Conservation (phyloP, 768 basidiomycete species). For the Mrakia hoshinonis region DNA sequence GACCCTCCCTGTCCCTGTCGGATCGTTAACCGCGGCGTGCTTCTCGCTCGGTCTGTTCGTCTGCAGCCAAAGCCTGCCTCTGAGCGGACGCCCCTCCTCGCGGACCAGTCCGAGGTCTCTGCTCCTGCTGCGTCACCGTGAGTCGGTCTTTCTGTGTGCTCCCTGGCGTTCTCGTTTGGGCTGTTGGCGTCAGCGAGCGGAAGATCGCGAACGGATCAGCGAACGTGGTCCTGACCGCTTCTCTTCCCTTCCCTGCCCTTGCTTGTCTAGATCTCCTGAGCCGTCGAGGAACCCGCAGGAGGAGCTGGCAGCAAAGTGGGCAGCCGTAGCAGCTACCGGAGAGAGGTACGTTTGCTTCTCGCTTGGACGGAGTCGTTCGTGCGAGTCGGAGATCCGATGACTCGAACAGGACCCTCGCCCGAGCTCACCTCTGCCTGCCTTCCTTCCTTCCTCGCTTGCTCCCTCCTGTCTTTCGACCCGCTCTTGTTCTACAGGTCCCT, state of each 20-base stretch:
- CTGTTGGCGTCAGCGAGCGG: neutral
- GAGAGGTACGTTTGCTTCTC: neutral
- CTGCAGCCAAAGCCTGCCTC: neutral
- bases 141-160: neutral
- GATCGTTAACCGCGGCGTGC: neutral
- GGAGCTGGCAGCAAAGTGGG: slow-evolving; percentile 5
- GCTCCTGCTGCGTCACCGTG: neutral
- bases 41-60: neutral
- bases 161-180: too few relatives aligned
- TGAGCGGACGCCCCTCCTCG: slow-evolving; percentile 12
- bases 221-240: neutral
- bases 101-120: neutral
- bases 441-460: neutral
- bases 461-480: neutral
- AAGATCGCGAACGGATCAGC: neutral
- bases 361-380: neutral
- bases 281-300: slow-evolving; percentile 5
- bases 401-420: neutral
- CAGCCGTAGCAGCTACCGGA: neutral
- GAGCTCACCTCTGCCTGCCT: too few relatives aligned
- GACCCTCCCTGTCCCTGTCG: neutral
- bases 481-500: neutral
- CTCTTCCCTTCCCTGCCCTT: neutral
- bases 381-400: neutral
- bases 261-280: neutral